Percentiles rank a stretch among this genome's conserved stretches.
Conservation (phyloP, 495 filamentous ascomycete species). For the Penicillium coffeae region DNA sequence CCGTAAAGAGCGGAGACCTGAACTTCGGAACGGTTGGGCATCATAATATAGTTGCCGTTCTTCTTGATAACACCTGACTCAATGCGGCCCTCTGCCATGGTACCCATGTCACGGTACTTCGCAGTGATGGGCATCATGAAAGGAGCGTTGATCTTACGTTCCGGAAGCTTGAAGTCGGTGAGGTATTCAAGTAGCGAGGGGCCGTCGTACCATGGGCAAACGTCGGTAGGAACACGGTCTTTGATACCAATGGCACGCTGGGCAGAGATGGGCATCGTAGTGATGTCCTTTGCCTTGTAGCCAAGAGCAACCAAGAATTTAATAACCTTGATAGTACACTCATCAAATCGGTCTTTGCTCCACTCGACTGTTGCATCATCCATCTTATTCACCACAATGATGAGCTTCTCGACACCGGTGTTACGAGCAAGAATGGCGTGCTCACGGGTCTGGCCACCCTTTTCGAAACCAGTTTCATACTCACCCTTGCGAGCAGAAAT, state of each 20-base stretch:
- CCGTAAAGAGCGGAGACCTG: slow-evolving; percentile 82
- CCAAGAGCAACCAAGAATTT: slow-evolving; percentile 86
- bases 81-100: slow-evolving; percentile 95
- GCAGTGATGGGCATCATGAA: slow-evolving; percentile 98
- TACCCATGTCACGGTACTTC: slow-evolving; percentile 97
- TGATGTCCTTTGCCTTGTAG: slow-evolving; percentile 90
- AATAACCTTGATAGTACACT: slow-evolving; percentile 84
- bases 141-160: slow-evolving; percentile 93
- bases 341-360: slow-evolving; percentile 85
- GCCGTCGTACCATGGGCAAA: slow-evolving; percentile 79
- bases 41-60: slow-evolving; percentile 76
- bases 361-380: slow-evolving; percentile 95
- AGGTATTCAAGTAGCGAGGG: slow-evolving; percentile 95
- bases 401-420: slow-evolving; percentile 92
- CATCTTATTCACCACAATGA: slow-evolving; percentile 98
- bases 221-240: slow-evolving; percentile 72
- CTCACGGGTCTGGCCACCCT: slow-evolving; percentile 95
- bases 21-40: slow-evolving; percentile 85
- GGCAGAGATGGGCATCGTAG: slow-evolving; percentile 95
- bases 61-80: slow-evolving; percentile 92
- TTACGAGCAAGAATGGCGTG: slow-evolving; percentile 97
- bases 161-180: slow-evolving; percentile 82
- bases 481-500: slow-evolving; percentile 97
- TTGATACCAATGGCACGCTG: slow-evolving; percentile 83
- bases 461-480: slow-evolving; percentile 99